Percentiles rank a stretch among this genome's conserved stretches.
Evolutionary conservation across 2,329 filamentous ascomycete genomes (phyloP).

Genomic region (Bertia moriformis): DNA sequence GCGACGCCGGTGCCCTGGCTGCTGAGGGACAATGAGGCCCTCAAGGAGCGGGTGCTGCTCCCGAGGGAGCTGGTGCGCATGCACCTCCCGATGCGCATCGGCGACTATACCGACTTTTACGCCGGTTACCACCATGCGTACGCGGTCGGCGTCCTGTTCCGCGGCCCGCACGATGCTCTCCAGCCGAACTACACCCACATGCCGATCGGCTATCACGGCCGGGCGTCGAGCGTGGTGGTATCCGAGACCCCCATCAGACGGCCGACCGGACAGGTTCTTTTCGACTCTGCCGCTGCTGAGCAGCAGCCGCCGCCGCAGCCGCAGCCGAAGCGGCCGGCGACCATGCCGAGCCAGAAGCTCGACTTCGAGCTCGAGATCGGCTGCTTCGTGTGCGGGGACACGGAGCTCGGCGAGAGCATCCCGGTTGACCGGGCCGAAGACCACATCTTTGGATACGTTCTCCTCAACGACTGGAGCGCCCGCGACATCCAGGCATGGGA

Average conservation of each 20-base stretch:
- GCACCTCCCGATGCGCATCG: constrained; percentile 64
- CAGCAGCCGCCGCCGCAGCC: constrained; percentile 40
- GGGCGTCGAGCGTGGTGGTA: constrained; percentile 61
- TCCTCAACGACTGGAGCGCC: constrained; percentile 81
- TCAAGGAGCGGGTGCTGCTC: constrained; percentile 43
- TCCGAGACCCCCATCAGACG: constrained; percentile 61
- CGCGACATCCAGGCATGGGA: constrained; percentile 75
- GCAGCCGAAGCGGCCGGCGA: too few relatives aligned
- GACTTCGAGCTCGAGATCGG: constrained; percentile 74
- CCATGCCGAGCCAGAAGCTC: constrained; percentile 49
- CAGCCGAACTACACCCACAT: constrained; percentile 72
- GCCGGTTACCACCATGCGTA: constrained; percentile 67
- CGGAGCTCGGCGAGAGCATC: constrained; percentile 49
- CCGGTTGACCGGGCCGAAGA: constrained; percentile 50
- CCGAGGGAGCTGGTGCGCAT: constrained; percentile 42
- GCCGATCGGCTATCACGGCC: constrained; percentile 69
- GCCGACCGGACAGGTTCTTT: constrained; percentile 61
- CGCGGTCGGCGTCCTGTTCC: constrained; percentile 53
- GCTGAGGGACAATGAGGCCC: constrained; percentile 42
- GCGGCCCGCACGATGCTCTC: constrained; percentile 57
- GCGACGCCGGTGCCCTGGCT: constrained; percentile 44
- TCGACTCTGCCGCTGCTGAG: constrained; percentile 30
- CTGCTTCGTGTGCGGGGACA: constrained; percentile 54
- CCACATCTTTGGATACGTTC: constrained; percentile 63
- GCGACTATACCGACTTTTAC: constrained; percentile 79